Percentiles rank a stretch among this genome's conserved stretches.
Evolutionary conservation across 331 rosid species (phyloP).

Genomic region (Ulmus americana): DNA sequence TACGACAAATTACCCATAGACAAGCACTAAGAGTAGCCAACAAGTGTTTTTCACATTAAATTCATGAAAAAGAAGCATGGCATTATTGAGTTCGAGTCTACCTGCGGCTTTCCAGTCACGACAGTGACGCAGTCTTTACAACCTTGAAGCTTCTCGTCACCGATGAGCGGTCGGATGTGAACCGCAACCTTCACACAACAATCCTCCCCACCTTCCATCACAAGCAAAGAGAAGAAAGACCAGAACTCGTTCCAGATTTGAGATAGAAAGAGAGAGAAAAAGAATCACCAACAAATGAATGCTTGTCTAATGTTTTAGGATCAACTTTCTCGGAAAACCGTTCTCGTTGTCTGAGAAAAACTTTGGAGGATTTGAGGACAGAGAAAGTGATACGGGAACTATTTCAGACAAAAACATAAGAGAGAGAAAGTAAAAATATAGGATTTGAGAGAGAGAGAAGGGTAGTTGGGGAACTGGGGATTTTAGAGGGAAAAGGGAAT

Average conservation of each 20-base stretch:
- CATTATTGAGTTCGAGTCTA: constrained; percentile 28
- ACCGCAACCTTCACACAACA: constrained; percentile 96
- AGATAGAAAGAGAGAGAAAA: constrained; percentile 10
- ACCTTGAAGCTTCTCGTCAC: constrained; percentile 87
- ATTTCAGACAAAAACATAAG: constrained; percentile 15
- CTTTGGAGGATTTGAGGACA: constrained; percentile 17
- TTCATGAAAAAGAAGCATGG: constrained; percentile 12
- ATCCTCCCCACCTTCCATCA: constrained; percentile 78
- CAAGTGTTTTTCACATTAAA: not conserved
- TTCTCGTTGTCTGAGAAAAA: constrained; percentile 32
- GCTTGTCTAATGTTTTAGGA: constrained; percentile 16
- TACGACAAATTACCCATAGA: not conserved
- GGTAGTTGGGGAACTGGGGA: constrained; percentile 43
- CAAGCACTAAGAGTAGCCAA: not conserved
- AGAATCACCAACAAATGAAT: not conserved
- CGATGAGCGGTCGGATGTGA: constrained; percentile 85
- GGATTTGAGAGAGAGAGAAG: constrained; percentile 13
- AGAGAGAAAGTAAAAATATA: constrained; percentile 24
- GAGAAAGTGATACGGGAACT: constrained; percentile 35
- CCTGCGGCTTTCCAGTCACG: constrained; percentile 94
- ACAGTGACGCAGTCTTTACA: constrained; percentile 96
- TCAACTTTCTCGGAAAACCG: constrained; percentile 29
- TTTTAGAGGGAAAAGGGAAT: not conserved
- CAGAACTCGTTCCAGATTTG: constrained; percentile 12
- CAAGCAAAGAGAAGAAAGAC: constrained; percentile 14